A percentile compares a stretch with the other conserved stretches of the same genome.
Conservation (phyloP, 768 basidiomycete species). For the Boletus sensibilis region DNA sequence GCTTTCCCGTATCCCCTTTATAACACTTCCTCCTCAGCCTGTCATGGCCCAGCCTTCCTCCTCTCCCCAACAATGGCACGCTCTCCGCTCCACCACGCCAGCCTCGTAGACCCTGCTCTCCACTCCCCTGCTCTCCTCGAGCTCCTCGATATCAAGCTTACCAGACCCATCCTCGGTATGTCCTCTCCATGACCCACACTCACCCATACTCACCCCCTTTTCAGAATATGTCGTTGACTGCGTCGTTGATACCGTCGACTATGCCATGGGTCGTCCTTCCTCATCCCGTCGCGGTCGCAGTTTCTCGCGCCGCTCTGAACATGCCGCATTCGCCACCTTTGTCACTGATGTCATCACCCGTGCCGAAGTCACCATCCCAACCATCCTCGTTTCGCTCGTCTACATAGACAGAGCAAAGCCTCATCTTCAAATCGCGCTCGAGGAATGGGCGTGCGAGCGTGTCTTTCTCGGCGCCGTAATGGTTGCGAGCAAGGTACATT, state of each 20-base stretch:
- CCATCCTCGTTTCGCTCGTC: slow-evolving; percentile 67
- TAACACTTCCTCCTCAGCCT: slow-evolving; percentile 20
- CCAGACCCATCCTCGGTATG: slow-evolving; percentile 63
- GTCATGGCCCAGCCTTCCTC: slow-evolving; percentile 12
- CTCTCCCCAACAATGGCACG: slow-evolving; percentile 12
- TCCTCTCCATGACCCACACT: slow-evolving; percentile 10
- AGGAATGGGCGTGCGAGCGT: slow-evolving; percentile 85
- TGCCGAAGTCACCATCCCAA: slow-evolving; percentile 70
- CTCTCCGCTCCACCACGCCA: slow-evolving; percentile 45
- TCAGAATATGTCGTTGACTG: slow-evolving; percentile 71
- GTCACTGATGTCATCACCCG: slow-evolving; percentile 66
- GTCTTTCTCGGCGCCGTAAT: slow-evolving; percentile 92
- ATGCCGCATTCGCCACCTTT: slow-evolving; percentile 60
- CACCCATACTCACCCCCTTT: neutral
- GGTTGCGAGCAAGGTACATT: slow-evolving; percentile 73
- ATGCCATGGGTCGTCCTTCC: slow-evolving; percentile 67
- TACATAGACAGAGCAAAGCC: slow-evolving; percentile 78
- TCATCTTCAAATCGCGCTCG: slow-evolving; percentile 76
- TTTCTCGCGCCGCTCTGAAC: slow-evolving; percentile 47
- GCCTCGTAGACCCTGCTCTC: slow-evolving; percentile 59
- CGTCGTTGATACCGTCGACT: slow-evolving; percentile 73
- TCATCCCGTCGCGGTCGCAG: slow-evolving; percentile 52
- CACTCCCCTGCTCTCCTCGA: slow-evolving; percentile 69
- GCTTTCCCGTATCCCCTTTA: slow-evolving; percentile 30
- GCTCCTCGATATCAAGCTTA: slow-evolving; percentile 64